A percentile compares a stretch with the other conserved stretches of the same genome.
Evolutionary conservation across 2,329 filamentous ascomycete species (phyloP).

Genomic region (Eutypella sp.): DNA sequence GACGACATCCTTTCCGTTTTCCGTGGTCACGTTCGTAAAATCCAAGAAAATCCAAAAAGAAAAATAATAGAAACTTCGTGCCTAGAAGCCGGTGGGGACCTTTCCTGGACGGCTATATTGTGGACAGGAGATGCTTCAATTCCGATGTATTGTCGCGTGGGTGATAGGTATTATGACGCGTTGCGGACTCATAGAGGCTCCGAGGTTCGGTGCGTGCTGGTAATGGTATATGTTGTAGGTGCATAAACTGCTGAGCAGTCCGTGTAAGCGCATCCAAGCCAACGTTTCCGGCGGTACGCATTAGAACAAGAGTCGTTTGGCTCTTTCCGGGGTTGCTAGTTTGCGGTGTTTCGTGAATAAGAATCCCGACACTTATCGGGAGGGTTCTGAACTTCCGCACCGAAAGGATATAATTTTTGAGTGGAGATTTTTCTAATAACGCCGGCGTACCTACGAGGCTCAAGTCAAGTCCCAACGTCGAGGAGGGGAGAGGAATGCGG

Average conservation of each 20-base stretch:
- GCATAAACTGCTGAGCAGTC: conserved; percentile 5
- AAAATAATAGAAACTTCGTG: background rate
- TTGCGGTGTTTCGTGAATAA: too few relatives aligned
- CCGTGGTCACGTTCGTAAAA: too few relatives aligned
- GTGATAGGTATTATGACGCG: background rate
- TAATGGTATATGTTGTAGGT: conserved; percentile 5
- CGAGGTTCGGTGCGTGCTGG: conserved; percentile 3
- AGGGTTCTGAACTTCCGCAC: background rate
- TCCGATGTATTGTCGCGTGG: background rate
- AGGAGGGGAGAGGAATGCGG: conserved; percentile 15
- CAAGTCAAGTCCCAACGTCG: conserved; percentile 1
- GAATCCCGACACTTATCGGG: too few relatives aligned
- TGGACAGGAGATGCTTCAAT: background rate
- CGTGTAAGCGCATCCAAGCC: conserved; percentile 11
- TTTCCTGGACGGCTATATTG: background rate
- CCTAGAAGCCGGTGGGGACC: background rate
- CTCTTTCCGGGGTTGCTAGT: too few relatives aligned
- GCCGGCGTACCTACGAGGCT: background rate
- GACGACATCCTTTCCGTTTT: conserved; percentile 20
- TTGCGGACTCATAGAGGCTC: conserved; percentile 4
- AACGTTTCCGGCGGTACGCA: conserved; percentile 16
- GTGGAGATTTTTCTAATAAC: background rate
- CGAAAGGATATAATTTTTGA: background rate
- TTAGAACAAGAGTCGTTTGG: too few relatives aligned
- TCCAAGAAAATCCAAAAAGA: too few relatives aligned